Evolutionary conservation across 805 yeast species (phyloP).

Genomic region (Kluyveromyces dobzhanskii): DNA sequence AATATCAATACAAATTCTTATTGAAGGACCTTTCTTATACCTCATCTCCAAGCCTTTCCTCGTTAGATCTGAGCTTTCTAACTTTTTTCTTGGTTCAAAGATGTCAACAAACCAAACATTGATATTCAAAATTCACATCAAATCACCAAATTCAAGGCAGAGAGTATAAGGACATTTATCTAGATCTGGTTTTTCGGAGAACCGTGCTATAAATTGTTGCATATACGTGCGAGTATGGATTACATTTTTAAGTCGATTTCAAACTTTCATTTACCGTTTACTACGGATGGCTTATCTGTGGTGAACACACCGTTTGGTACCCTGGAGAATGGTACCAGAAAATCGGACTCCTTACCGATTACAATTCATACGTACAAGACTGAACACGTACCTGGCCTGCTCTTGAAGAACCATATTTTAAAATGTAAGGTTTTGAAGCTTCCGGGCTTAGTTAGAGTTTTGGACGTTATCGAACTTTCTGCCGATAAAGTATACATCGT

Average conservation of each 20-base stretch:
- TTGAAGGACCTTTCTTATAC: no score
- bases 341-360: conserved; percentile 22
- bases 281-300: conserved; percentile 16
- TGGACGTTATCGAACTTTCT: conserved; percentile 24
- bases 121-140: no score
- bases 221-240: conserved; percentile 15
- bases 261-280: conserved; percentile 27
- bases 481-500: conserved; percentile 19
- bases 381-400: conserved; percentile 10
- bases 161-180: no score
- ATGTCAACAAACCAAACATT: no score
- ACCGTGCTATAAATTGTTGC: no score
- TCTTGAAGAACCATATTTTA: conserved; percentile 20
- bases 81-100: no score
- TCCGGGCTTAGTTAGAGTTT: conserved; percentile 25
- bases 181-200: no score
- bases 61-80: no score
- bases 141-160: no score
- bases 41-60: no score
- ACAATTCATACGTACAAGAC: conserved; percentile 17
- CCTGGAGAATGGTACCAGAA: conserved; percentile 21
- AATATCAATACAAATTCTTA: no score
- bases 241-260: conserved; percentile 26
- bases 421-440: conserved; percentile 21
- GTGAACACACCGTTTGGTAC: conserved; percentile 21